Evolutionary conservation across 2,329 filamentous ascomycete species (phyloP), one percentile per base, ranked within the genome.

Genomic region (Beauveria asiatica): DNA sequence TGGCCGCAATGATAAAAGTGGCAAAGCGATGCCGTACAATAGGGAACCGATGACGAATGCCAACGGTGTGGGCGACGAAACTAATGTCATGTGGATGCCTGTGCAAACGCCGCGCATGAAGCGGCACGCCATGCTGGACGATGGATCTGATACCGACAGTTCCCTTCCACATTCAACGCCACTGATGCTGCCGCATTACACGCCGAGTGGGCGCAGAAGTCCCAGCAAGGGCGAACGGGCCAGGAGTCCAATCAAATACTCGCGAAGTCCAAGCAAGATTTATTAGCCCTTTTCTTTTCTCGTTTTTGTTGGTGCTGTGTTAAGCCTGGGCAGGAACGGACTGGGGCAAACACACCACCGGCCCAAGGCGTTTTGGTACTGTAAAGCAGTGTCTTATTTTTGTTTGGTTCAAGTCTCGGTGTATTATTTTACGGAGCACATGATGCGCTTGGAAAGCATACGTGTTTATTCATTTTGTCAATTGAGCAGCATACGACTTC

Each of bases 81-180:
- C 76, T 0, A 80, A 45, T 4, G 56, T 79, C 65, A 79, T 81
- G 67, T 78, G 76, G 72, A 74, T 80, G 54, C 79, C 78, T 3
- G 75, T 81, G 27, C 77, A 80, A 64, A 82, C 79, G 16, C 79
- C 79, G 5, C 73, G 69, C 37, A 66, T 74, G 54, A 74, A 75
- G 57, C 74, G 79, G 23, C 74, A 77, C 51, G 70, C 72, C n/a
- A 68, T 75, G 52, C 61, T 75, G 10, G 74, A 76, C 54, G 78
- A 81, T 9, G 76, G 70, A 1, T 79, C 76, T 0, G 81, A 83
- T 45, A 82, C 79, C 3, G 82, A 84, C 59, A 77, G 65, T 27
- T 80, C 80, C 8, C 79, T 80, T 0, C 73, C 73, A 5, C 72
- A 71, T 42, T 70, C 74, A 58, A 76, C 72, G 61, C 64, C 72